Percentiles rank a stretch among this genome's conserved stretches.
Evolutionary conservation across 148 eudicot species (phyloP).

Genomic region (Mesembryanthemum crystallinum): DNA sequence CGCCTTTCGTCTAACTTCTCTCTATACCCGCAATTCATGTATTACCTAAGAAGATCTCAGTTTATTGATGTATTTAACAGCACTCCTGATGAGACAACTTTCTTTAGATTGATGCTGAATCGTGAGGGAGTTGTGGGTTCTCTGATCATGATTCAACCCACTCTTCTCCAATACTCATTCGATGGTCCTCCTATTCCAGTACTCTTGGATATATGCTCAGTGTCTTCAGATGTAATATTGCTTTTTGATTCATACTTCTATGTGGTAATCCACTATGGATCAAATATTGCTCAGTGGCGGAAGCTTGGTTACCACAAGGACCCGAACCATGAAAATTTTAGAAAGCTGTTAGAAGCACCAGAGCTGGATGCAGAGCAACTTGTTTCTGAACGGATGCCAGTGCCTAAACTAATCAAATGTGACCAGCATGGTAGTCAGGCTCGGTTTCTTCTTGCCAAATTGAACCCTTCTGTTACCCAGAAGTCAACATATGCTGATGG

Average conservation of each 20-base stretch:
- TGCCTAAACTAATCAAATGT: constrained; percentile 75
- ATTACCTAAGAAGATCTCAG: constrained; percentile 84
- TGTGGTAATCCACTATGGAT: constrained; percentile 87
- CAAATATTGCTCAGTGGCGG: constrained; percentile 85
- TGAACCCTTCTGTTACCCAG: constrained; percentile 93
- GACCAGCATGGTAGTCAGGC: constrained; percentile 98
- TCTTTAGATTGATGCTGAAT: constrained; percentile 79
- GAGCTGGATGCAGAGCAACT: constrained; percentile 81
- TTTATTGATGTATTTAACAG: constrained; percentile 87
- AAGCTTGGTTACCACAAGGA: constrained; percentile 84
- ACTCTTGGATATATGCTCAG: constrained; percentile 76
- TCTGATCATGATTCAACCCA: constrained; percentile 90
- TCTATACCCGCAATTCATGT: constrained; percentile 90
- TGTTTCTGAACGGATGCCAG: constrained; percentile 70
- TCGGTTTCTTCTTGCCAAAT: constrained; percentile 89
- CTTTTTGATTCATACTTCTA: constrained; percentile 88
- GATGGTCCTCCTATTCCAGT: constrained; percentile 92
- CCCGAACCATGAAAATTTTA: constrained; percentile 73
- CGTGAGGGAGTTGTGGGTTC: constrained; percentile 88
- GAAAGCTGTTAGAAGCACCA: constrained; percentile 78
- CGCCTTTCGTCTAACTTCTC: constrained; percentile 89
- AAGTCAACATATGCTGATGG: constrained; percentile 61
- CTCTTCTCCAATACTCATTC: constrained; percentile 86
- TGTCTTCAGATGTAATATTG: constrained; percentile 82
- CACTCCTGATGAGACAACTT: constrained; percentile 93